phyloP scores from a whole-genome alignment of 2,329 filamentous ascomycete species.

The Sclerotinia borealis region DNA sequence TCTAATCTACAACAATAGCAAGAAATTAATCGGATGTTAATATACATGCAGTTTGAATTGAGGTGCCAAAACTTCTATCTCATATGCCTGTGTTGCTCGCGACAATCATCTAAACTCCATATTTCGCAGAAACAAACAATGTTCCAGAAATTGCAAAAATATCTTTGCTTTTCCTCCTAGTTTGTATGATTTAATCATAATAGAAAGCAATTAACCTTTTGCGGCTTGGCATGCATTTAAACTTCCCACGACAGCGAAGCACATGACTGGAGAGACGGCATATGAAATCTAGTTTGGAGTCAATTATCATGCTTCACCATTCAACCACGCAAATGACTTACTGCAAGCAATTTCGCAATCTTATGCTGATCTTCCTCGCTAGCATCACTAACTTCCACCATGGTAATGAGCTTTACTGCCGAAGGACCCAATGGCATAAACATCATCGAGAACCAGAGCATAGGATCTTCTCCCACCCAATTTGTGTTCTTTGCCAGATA shows the following conservation, averaged over 20 bases:
- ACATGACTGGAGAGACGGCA: conserved; percentile 35
- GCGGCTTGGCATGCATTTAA: conserved; percentile 32
- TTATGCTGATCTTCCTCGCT: conserved; percentile 37
- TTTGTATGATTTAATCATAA: background rate
- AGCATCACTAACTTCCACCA: conserved; percentile 40
- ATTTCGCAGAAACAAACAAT: background rate
- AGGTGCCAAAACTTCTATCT: background rate
- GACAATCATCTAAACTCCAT: background rate
- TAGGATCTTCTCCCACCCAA: conserved; percentile 50
- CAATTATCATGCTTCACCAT: background rate
- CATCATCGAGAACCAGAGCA: conserved; percentile 57
- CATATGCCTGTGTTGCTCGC: background rate
- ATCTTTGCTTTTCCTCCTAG: too few relatives aligned
- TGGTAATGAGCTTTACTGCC: conserved; percentile 42
- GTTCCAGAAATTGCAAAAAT: background rate
- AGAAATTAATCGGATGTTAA: background rate
- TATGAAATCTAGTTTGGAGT: conserved; percentile 32
- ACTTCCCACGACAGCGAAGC: conserved; percentile 35
- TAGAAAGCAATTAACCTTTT: background rate
- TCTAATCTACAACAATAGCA: background rate
- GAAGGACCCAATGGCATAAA: conserved; percentile 43
- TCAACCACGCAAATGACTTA: conserved; percentile 16
- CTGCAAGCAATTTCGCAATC: conserved; percentile 40
- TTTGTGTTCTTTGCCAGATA: conserved; percentile 46
- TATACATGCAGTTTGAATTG: background rate